Conservation (phyloP, 257 asterid genomes). For the Solanum pimpinellifolium region DNA sequence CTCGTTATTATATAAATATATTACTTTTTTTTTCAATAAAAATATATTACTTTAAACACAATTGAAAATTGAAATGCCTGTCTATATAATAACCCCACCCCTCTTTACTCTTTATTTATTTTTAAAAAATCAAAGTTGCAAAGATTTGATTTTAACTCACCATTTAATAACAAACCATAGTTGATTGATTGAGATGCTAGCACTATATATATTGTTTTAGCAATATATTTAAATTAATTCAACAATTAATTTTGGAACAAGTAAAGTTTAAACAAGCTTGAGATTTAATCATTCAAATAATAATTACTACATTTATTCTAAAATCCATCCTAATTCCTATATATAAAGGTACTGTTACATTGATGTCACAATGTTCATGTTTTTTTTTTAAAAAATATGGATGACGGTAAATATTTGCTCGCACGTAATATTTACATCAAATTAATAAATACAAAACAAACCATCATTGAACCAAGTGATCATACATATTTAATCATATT, state of each 20-base stretch:
- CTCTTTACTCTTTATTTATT: not conserved
- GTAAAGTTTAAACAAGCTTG: too few species aligned
- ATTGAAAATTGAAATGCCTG: not conserved
- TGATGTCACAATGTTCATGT: not conserved
- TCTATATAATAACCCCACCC: not conserved
- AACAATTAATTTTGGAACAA: not conserved
- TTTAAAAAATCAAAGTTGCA: not conserved
- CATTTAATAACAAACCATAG: not conserved
- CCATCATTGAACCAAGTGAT: not conserved
- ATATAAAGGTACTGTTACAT: not conserved
- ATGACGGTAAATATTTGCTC: not conserved
- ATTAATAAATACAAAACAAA: not conserved
- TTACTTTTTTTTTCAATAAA: too few species aligned
- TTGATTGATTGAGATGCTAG: not conserved
- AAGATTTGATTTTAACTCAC: not conserved
- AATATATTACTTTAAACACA: too few species aligned
- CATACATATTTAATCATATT: not conserved
- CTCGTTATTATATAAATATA: too few species aligned
- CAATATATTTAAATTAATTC: not conserved
- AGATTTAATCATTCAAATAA: not conserved
- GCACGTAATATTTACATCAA: not conserved
- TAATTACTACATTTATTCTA: not conserved
- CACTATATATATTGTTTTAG: too few species aligned
- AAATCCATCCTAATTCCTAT: not conserved
- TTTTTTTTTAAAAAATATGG: accelerated